Base-by-base conservation (phyloP, 2,329 filamentous ascomycete genomes). In the Ceratocystis harringtonii region DNA sequence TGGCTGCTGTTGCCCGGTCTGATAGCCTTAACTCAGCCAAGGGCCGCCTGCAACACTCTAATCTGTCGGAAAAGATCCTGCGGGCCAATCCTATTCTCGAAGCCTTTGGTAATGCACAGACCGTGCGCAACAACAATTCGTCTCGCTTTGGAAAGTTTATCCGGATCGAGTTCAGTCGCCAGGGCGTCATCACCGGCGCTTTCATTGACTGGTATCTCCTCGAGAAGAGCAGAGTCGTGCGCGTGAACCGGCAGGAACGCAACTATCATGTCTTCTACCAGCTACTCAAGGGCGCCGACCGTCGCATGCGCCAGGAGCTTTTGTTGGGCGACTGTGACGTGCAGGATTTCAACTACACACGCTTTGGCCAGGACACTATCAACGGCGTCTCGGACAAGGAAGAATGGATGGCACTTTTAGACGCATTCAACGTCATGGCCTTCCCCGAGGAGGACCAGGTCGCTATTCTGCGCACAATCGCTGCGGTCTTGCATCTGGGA, bases 181-280 rank as follows among this genome's bases (percentile, higher is more conserved):
- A 84, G 44, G 95, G 95, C 32, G 88, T 94, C 65, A 99, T 99
- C 69, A 89, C 89, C 3, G 95, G 95, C 44, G 94, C 94, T 25
- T 96, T 91, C 76, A 97, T 99, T 69, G 92, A 99, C 74, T 99
- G 94, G 94, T 99, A 97, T 75, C 80, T 99, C 0, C 79, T 99
- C 15, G 94, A 99, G 73, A 99, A 99, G 75, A 99, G 94, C n/a
- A 84, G 94, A 70, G 94, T 99, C 6, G 92, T 99, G 22, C 87
- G 86, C 52, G 84, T 96, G 68, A 96, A 95, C 72, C 73, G 83
- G 0, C 88, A 90, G 66, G 94, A 99, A 77, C 85, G 94, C 64
- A 99, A 95, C 72, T 99, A 99, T 73, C 94, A 99, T 74, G 81
- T 99, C 65, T 99, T 99, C 75, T 99, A 99, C 73, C 95, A 99